Evolutionary conservation across 805 yeast species (phyloP).

Genomic region (Candida manassasensis): DNA sequence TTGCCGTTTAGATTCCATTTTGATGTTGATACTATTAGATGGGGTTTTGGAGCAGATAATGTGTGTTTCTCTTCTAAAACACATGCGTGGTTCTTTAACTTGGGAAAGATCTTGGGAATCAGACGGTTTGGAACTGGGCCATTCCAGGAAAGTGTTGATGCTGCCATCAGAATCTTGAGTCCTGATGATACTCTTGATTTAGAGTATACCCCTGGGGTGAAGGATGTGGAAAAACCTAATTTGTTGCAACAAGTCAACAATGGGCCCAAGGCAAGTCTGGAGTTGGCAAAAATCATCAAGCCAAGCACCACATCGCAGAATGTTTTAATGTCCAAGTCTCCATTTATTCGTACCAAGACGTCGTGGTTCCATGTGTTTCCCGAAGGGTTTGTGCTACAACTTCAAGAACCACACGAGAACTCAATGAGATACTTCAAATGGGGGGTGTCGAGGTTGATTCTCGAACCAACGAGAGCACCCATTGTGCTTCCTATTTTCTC

Average conservation of each 20-base stretch:
- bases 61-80: conserved; percentile 66
- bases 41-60: conserved; percentile 94
- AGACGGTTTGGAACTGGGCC: conserved; percentile 90
- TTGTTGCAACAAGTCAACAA: conserved; percentile 37
- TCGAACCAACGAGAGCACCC: conserved; percentile 82
- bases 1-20: conserved; percentile 67
- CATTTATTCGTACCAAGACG: conserved; percentile 58
- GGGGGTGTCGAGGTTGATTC: conserved; percentile 83
- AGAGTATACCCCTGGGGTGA: conserved; percentile 33
- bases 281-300: conserved; percentile 17
- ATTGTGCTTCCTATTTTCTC: conserved; percentile 82
- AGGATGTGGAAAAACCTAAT: conserved; percentile 24
- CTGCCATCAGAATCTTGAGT: conserved; percentile 71
- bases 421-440: conserved; percentile 94
- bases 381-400: conserved; percentile 88
- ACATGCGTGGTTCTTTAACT: conserved; percentile 61
- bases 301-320: conserved; percentile 28
- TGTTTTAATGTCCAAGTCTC: conserved; percentile 36
- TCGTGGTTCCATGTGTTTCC: conserved; percentile 95
- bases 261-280: conserved; percentile 6
- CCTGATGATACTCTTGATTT: conserved; percentile 66
- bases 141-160: conserved; percentile 86
- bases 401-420: conserved; percentile 70
- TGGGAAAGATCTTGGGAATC: conserved; percentile 86
- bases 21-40: conserved; percentile 66